phyloP scores from a whole-genome alignment of 352 stramenopile species.

The Phytopythium delawarense region DNA sequence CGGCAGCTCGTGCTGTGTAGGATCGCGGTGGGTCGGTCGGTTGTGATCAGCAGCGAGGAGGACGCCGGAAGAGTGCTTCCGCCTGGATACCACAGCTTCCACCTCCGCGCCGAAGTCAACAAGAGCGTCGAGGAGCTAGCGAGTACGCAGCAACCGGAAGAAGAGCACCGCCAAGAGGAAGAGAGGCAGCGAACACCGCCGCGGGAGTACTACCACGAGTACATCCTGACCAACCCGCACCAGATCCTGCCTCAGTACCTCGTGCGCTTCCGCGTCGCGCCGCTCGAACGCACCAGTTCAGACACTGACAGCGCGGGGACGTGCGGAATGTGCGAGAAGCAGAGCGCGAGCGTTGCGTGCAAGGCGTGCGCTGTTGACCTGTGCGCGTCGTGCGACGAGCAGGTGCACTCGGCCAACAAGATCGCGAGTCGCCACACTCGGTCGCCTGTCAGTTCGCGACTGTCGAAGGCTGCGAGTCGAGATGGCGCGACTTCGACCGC shows the following conservation, averaged over 20 bases:
- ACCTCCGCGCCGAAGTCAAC: conserved; percentile 27
- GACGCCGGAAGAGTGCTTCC: conserved; percentile 39
- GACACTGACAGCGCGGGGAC: conserved; percentile 19
- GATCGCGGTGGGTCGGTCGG: conserved; percentile 58
- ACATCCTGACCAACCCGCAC: conserved; percentile 56
- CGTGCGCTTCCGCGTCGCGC: conserved; percentile 53
- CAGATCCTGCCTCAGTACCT: conserved; percentile 73
- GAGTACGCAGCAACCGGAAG: not conserved
- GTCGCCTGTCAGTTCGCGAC: conserved; percentile 17
- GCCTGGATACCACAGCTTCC: conserved; percentile 72
- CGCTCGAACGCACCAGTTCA: not conserved
- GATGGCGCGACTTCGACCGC: not conserved
- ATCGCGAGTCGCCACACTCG: conserved; percentile 68
- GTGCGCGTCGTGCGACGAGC: conserved; percentile 58
- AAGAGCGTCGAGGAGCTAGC: not conserved
- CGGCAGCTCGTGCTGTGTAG: conserved; percentile 74
- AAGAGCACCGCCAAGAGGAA: conserved; percentile 7
- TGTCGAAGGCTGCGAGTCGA: not conserved
- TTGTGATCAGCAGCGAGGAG: conserved; percentile 42
- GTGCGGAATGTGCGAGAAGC: conserved; percentile 66
- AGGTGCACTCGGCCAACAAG: conserved; percentile 81
- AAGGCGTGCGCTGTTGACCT: conserved; percentile 63
- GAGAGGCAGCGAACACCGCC: not conserved
- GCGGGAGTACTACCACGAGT: conserved; percentile 60
- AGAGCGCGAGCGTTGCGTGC: conserved; percentile 43